Evolutionary conservation across 257 asterid species (phyloP).

Genomic region (Nyctanthes arbortristis): DNA sequence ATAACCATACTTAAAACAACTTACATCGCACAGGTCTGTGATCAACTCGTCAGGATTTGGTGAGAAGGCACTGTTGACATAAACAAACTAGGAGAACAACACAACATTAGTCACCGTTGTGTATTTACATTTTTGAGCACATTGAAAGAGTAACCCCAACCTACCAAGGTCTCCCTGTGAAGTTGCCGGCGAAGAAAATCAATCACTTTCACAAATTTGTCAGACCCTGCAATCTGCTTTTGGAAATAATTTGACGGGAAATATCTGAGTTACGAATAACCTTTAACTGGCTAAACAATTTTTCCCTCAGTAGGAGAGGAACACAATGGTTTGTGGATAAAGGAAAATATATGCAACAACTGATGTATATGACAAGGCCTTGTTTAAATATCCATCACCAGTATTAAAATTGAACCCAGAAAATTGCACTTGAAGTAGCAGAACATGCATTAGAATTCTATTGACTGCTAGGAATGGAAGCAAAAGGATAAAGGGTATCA

Average conservation of each 20-base stretch:
- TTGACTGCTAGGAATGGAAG: background rate
- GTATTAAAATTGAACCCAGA: background rate
- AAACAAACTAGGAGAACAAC: slow-evolving; percentile 65
- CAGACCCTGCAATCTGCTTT: slow-evolving; percentile 79
- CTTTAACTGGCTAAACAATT: background rate
- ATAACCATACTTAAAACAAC: slow-evolving; percentile 26
- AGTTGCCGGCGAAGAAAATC: slow-evolving; percentile 96
- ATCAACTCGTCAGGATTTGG: slow-evolving; percentile 95
- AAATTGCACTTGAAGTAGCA: background rate
- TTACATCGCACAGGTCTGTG: slow-evolving; percentile 73
- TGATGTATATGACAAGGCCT: background rate
- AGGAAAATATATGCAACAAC: background rate
- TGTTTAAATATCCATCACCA: background rate
- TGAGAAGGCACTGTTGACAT: slow-evolving; percentile 95
- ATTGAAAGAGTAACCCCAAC: slow-evolving; percentile 8
- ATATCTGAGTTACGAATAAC: background rate
- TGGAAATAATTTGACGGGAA: background rate
- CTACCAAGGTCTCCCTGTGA: slow-evolving; percentile 87
- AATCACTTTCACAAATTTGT: slow-evolving; percentile 84
- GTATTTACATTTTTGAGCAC: background rate
- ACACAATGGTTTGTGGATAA: background rate
- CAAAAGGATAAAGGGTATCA: background rate
- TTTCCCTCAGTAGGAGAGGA: background rate
- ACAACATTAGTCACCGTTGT: slow-evolving; percentile 19
- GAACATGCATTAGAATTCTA: background rate